Base-by-base conservation (phyloP, 2,329 filamentous ascomycete species). In the Phialemonium atrogriseum region DNA sequence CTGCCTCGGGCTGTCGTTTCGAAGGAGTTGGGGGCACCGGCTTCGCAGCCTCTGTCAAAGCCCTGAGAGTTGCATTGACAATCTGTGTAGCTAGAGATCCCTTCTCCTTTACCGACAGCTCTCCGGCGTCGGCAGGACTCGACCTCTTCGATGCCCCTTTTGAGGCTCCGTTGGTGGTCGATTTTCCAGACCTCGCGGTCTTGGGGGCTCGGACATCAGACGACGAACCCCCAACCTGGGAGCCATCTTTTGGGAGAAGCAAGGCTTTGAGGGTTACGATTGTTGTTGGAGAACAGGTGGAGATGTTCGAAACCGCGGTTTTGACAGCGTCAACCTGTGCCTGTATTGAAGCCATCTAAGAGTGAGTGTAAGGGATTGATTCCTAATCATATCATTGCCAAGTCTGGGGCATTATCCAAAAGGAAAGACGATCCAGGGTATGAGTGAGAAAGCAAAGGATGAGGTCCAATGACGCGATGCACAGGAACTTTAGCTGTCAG, bases 21-120 rank as follows among this genome's bases (percentile, higher is more conserved):
- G 33, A 43, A 21, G 53, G 52, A n/a, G 46, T 44, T 7, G 57
- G 48, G 10, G 55, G 50, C 3, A 56, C 39, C 3, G 60, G 54
- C 49, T 78, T 86, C 13, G 76, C 64, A 0, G 76, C 76, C 34
- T 83, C 77, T n/a, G 69, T 68, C 4, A 89, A 65, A 8, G 71
- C 66, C 47, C 83, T 86, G 23, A 88, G 63, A 2, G 77, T 68
- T 6, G 65, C 62, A 50, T 88, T 89, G 46, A 86, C 74, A 21
- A 85, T 65, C 39, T 86, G 73, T 0, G 82, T 85, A 10, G 83
- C 82, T 21, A 88, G 58, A 26, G 73, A 64, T 30, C 76, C 77
- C 51, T 70, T 75, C 36, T 85, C 80, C 44, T 70, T 73, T 5
- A 63, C 50, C 5, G 68, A 59, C 18, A 80, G 52, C 27, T 59